Percentiles rank a stretch among this genome's conserved stretches.
Evolutionary conservation across 768 basidiomycete genomes (phyloP).

Genomic region (Coprinopsis sp.): DNA sequence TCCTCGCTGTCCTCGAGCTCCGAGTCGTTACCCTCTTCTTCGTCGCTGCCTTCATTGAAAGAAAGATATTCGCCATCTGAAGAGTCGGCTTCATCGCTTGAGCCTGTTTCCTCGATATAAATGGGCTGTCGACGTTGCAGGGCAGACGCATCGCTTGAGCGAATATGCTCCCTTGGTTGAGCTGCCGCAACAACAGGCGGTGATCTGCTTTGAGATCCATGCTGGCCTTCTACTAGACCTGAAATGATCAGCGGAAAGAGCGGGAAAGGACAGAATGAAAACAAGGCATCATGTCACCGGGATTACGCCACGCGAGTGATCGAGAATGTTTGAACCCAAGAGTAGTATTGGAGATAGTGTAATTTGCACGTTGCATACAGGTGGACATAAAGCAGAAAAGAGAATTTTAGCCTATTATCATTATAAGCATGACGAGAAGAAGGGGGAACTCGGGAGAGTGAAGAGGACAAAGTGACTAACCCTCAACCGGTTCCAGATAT

Average conservation of each 20-base stretch:
- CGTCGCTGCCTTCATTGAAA: constrained; percentile 32
- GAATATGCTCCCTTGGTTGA: too few relatives aligned
- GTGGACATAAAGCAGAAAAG: constrained; percentile 52
- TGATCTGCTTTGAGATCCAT: too few relatives aligned
- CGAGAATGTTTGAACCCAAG: background rate
- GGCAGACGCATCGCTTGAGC: too few relatives aligned
- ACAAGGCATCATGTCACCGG: background rate
- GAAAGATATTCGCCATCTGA: constrained; percentile 36
- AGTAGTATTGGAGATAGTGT: constrained; percentile 21
- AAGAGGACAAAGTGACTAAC: constrained; percentile 63
- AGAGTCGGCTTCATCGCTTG: constrained; percentile 30
- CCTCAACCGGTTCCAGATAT: constrained; percentile 81
- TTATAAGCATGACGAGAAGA: constrained; percentile 14
- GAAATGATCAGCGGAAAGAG: too few relatives aligned
- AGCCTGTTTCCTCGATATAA: constrained; percentile 26
- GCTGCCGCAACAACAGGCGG: too few relatives aligned
- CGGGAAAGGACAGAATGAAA: background rate
- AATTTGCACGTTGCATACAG: constrained; percentile 35
- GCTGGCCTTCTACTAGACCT: too few relatives aligned
- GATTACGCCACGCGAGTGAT: constrained; percentile 17
- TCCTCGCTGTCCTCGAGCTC: constrained; percentile 40
- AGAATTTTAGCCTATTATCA: constrained; percentile 77
- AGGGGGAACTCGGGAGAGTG: constrained; percentile 9
- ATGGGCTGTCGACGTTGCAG: too few relatives aligned
- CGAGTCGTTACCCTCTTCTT: constrained; percentile 28